Conservation (phyloP, 1,139 yeast genomes). For the Magnusiomyces sp. region DNA sequence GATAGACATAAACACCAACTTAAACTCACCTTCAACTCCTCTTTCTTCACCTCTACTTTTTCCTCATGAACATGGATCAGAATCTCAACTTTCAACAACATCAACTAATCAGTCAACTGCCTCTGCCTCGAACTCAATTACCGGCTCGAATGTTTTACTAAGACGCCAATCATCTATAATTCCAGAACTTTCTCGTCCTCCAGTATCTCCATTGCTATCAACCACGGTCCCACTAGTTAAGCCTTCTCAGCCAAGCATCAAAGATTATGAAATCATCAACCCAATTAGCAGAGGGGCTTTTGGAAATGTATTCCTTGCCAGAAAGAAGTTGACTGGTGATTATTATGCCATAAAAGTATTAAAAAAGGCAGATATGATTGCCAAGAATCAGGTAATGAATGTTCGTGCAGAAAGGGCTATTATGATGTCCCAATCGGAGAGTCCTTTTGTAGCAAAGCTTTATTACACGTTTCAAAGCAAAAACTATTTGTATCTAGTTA, state of each 20-base stretch:
- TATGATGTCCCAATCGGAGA: conserved; percentile 93
- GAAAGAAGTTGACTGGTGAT: conserved; percentile 80
- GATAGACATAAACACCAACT: conserved; percentile 5
- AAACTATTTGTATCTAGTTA: conserved; percentile 80
- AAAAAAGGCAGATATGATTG: conserved; percentile 91
- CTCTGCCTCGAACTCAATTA: too few species aligned
- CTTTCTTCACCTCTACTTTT: conserved; percentile 25
- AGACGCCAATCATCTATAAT: conserved; percentile 25
- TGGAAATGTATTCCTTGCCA: conserved; percentile 87
- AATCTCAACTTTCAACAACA: neutral
- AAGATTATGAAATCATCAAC: conserved; percentile 82
- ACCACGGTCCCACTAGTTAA: conserved; percentile 43
- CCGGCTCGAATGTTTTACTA: conserved; percentile 12
- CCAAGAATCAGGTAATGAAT: conserved; percentile 90
- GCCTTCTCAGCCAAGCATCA: conserved; percentile 54
- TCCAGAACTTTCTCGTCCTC: conserved; percentile 30
- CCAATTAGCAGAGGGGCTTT: conserved; percentile 97
- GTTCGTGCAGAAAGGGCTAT: conserved; percentile 94
- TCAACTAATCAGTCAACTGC: too few species aligned
- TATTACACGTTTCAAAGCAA: conserved; percentile 84
- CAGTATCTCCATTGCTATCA: conserved; percentile 72
- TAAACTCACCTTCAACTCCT: conserved; percentile 24
- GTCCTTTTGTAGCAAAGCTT: conserved; percentile 87
- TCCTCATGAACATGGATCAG: conserved; percentile 21
- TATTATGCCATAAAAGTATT: conserved; percentile 93